phyloP scores from a whole-genome alignment of 768 basidiomycete genomes.

The Mycena vitilis region DNA sequence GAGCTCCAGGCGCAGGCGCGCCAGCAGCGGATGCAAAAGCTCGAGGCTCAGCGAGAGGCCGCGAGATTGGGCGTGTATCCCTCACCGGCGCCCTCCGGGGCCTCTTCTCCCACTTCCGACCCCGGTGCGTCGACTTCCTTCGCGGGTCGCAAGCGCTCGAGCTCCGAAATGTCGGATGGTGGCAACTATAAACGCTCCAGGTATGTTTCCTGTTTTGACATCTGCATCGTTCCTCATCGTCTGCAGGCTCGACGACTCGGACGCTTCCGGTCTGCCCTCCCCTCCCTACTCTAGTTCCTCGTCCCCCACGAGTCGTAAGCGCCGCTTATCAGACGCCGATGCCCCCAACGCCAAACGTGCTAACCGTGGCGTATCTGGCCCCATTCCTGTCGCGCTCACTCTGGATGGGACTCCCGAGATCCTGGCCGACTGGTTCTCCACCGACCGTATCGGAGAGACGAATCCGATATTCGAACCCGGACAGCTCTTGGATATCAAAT shows the following conservation, averaged over 20 bases:
- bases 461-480: slow-evolving; percentile 39
- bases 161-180: slow-evolving; percentile 18
- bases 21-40: slow-evolving; percentile 23
- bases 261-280: slow-evolving; percentile 8
- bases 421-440: slow-evolving; percentile 52
- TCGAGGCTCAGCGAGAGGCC: slow-evolving; percentile 9
- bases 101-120: slow-evolving; percentile 30
- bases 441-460: slow-evolving; percentile 39
- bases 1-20: slow-evolving; percentile 36
- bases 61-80: slow-evolving; percentile 16
- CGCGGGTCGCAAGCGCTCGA: slow-evolving; percentile 20
- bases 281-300: slow-evolving; percentile 14
- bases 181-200: slow-evolving; percentile 27
- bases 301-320: slow-evolving; percentile 45
- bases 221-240: background rate
- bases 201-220: background rate
- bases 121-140: slow-evolving; percentile 31
- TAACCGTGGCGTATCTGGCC: slow-evolving; percentile 43
- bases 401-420: slow-evolving; percentile 33
- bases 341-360: slow-evolving; percentile 42
- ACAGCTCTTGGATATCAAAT: slow-evolving; percentile 45
- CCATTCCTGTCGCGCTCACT: slow-evolving; percentile 39
- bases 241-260: slow-evolving; percentile 12
- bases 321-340: slow-evolving; percentile 50
- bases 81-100: slow-evolving; percentile 13